These are phyloP conservation scores for Pseudozyma tsukubaensis DNA, from an alignment of 1,284 basidiomycete species.

Conservation along the genomic window DNA sequence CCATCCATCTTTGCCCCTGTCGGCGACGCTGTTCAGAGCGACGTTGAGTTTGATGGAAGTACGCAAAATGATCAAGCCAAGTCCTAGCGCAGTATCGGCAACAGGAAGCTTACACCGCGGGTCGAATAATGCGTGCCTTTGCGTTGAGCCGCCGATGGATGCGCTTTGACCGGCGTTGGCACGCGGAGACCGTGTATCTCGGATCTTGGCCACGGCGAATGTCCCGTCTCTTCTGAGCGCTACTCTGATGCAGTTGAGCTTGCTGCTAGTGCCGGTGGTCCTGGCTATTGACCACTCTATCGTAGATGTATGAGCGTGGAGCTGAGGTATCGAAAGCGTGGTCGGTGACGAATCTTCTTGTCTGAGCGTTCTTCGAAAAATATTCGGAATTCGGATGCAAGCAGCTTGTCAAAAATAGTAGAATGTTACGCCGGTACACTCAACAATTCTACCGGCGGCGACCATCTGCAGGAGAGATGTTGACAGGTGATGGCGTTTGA, in stretches of 20 bases:
- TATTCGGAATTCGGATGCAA: conserved; percentile 23
- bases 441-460: neutral
- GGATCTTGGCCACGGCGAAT: no score
- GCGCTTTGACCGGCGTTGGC: neutral
- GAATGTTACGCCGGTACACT: neutral
- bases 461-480: conserved; percentile 12
- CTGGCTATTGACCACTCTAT: neutral
- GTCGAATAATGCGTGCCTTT: no score
- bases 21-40: no score
- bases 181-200: neutral
- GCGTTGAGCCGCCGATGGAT: neutral
- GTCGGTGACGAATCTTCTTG: conserved; percentile 19
- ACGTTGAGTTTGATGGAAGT: neutral
- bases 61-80: neutral
- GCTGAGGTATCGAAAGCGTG: neutral
- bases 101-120: no score
- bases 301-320: neutral
- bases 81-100: neutral
- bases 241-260: no score
- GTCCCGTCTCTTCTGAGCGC: no score
- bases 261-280: neutral
- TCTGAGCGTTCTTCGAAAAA: conserved; percentile 18
- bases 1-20: conserved; percentile 19
- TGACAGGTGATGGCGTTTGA: conserved; percentile 20
- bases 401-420: neutral